A percentile compares a stretch with the other conserved stretches of the same genome.
phyloP scores from a whole-genome alignment of 192 early-diverging fungal species.

The Coemansia sp. region DNA sequence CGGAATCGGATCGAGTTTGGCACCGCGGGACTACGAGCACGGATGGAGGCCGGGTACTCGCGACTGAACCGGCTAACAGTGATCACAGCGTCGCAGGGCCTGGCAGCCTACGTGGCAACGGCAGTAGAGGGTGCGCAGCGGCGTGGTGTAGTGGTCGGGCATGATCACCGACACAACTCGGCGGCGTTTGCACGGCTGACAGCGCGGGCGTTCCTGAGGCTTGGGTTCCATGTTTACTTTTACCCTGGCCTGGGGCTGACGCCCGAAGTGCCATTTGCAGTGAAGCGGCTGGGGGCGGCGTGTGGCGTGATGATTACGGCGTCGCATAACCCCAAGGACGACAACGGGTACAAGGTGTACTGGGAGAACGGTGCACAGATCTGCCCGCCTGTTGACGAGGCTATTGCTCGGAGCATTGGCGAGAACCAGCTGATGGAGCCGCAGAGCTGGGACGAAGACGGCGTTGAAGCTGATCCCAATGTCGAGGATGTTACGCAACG shows the following conservation, averaged over 20 bases:
- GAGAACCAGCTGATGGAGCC: slow-evolving; percentile 57
- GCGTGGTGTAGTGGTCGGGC: slow-evolving; percentile 87
- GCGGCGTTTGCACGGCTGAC: slow-evolving; percentile 76
- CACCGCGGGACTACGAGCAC: slow-evolving; percentile 83
- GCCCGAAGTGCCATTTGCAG: slow-evolving; percentile 82
- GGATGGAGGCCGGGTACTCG: slow-evolving; percentile 93
- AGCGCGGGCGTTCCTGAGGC: slow-evolving; percentile 75
- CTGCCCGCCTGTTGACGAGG: slow-evolving; percentile 81
- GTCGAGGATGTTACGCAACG: slow-evolving; percentile 59
- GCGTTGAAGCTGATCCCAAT: slow-evolving; percentile 56
- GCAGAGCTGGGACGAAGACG: slow-evolving; percentile 61
- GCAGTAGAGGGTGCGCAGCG: slow-evolving; percentile 56
- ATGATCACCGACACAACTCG: slow-evolving; percentile 93
- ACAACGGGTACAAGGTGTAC: slow-evolving; percentile 91
- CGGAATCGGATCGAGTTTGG: slow-evolving; percentile 73
- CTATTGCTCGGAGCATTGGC: slow-evolving; percentile 76
- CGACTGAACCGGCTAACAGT: slow-evolving; percentile 93
- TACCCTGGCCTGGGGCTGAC: slow-evolving; percentile 77
- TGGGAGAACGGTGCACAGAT: slow-evolving; percentile 92
- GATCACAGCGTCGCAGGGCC: slow-evolving; percentile 88
- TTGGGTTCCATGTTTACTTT: slow-evolving; percentile 77
- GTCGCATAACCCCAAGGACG: slow-evolving; percentile 91
- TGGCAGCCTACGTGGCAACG: slow-evolving; percentile 66
- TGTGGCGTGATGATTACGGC: slow-evolving; percentile 97
- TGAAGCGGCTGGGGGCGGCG: slow-evolving; percentile 65